These are phyloP conservation scores for Chrysosporium queenslandicum DNA, from an alignment of 2,329 filamentous ascomycete genomes.

Conservation along the genomic window DNA sequence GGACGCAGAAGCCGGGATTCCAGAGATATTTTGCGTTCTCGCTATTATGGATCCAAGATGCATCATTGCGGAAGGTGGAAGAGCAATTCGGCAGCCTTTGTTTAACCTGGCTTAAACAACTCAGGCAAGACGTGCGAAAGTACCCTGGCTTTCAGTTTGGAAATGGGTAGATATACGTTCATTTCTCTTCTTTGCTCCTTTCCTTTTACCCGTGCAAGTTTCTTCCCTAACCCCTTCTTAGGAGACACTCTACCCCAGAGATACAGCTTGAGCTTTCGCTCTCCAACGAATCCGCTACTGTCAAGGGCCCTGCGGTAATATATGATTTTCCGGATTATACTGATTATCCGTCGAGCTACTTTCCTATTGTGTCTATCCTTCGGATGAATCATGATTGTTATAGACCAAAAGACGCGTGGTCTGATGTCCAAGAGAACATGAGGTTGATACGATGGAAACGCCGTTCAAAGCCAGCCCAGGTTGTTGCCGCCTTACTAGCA, in stretches of 20 bases:
- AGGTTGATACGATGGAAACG: background rate
- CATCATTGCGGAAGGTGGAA: background rate
- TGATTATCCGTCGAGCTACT: constrained; percentile 1
- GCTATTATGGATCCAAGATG: too few relatives aligned
- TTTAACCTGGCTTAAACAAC: too few relatives aligned
- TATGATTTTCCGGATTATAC: constrained; percentile 3
- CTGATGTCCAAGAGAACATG: background rate
- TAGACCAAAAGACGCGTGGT: background rate
- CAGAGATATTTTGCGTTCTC: background rate
- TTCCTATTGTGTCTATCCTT: constrained; percentile 2
- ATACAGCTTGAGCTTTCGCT: background rate
- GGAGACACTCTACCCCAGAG: background rate
- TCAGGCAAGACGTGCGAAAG: background rate
- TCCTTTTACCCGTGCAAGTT: background rate
- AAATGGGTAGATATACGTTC: background rate
- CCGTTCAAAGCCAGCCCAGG: constrained; percentile 6
- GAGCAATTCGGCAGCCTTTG: too few relatives aligned
- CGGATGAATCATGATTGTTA: constrained; percentile 2
- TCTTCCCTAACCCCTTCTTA: background rate
- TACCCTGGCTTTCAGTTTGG: background rate
- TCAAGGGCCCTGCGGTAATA: background rate
- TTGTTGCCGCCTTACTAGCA: constrained; percentile 6
- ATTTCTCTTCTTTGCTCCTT: background rate
- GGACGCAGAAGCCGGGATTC: background rate
- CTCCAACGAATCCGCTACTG: background rate